Evolutionary conservation across 164 flowering plant species (phyloP).

Genomic region (Protea cynaroides): DNA sequence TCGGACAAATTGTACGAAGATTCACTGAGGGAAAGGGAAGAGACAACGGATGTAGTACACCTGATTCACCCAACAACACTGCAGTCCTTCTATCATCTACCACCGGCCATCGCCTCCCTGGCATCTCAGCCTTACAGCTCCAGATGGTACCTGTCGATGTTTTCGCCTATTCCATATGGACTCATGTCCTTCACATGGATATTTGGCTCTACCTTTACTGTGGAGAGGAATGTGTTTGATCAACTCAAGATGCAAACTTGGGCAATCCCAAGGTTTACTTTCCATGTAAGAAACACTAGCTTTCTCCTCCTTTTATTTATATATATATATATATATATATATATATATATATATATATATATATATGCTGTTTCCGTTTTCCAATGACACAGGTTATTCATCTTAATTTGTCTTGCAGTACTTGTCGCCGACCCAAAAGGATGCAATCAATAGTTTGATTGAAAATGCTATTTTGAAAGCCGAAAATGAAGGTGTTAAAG

Average conservation of each 20-base stretch:
- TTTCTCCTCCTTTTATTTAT: too few relatives aligned
- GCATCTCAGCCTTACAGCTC: constrained; percentile 42
- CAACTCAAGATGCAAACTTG: constrained; percentile 48
- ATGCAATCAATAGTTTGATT: constrained; percentile 44
- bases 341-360: too few relatives aligned
- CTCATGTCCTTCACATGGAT: constrained; percentile 42
- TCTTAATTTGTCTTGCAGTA: constrained; percentile 31
- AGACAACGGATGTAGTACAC: constrained; percentile 42
- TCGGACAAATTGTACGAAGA: constrained; percentile 31
- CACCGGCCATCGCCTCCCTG: constrained; percentile 35
- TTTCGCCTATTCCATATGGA: constrained; percentile 50
- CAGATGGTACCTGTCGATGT: constrained; percentile 47
- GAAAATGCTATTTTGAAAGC: constrained; percentile 65
- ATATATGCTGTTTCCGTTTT: background rate
- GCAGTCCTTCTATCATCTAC: constrained; percentile 44
- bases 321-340: too few relatives aligned
- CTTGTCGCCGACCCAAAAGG: constrained; percentile 28
- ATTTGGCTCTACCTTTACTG: constrained; percentile 37
- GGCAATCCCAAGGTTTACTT: constrained; percentile 48
- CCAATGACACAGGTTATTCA: too few relatives aligned
- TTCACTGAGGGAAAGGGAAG: constrained; percentile 24
- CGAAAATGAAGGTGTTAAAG: constrained; percentile 44
- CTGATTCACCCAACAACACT: constrained; percentile 49
- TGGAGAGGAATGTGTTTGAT: constrained; percentile 42
- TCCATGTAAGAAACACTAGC: constrained; percentile 33